Evolutionary conservation across 495 filamentous ascomycete species (phyloP), one percentile per base, ranked within the genome.

Genomic region (Xylaria palmicola): DNA sequence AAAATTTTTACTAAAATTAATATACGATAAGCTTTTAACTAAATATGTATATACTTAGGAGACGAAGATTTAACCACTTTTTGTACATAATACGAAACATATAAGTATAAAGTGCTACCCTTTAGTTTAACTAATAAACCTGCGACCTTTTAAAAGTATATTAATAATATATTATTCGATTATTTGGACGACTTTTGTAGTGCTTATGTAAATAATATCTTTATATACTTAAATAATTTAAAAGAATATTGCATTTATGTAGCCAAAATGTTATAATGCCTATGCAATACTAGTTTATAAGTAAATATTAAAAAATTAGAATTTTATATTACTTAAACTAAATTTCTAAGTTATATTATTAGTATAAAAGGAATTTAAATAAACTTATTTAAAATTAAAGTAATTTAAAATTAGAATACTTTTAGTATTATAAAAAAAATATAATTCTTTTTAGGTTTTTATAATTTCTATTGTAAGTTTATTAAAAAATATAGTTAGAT

Each of bases 1-100:
- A 74, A 64, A 45, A 66, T 70, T 26, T 83, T 78, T 55, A 85
- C 67, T 0, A 82, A 81, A 59, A 44, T 85, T 0, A 74, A 85
- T 67, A 39, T 68, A 26, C 53, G 65, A 17, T 34, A 62, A 49
- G 67, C 65, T 2, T 72, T 64, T n/a, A 15, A 62, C 47, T 62
- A 36, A 15, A 64, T 62, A 40, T 37, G 71, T 0, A 74, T 81
- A 0, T 24, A 53, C 9, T 37, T 64, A 40, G 65, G 62, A 0
- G 48, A 73, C 13, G 66, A 75, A 20, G 59, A 72, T 8, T 45
- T 71, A 3, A 80, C 62, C 4, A 64, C 65, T 0, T 79, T 80
- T 29, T 12, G 58, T 0, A 78, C 64, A 0, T 17, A 62, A n/a
- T 75, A 67, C 26, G 52, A 68, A 1, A 24, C 37, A 0, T 80